Base-by-base conservation (phyloP, 2,329 filamentous ascomycete genomes). In the Nemania serpens region DNA sequence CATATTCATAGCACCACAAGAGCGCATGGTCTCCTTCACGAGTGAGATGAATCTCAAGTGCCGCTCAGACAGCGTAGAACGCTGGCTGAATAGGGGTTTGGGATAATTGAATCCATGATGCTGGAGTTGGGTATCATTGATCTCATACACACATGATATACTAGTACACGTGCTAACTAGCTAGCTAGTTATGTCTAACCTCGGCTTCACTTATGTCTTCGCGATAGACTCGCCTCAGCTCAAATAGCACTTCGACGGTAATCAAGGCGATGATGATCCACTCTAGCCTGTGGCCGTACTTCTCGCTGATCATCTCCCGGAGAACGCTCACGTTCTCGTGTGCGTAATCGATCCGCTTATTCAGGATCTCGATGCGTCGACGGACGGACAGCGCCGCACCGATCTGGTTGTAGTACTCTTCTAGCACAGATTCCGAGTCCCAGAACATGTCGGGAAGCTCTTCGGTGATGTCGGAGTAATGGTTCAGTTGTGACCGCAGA, bases 271-370 rank as follows among this genome's bases (percentile, higher is more conserved):
- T 98, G 74, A 99, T 98, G 69, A 96, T 96, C 90, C 91, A 94
- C 78, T 98, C 95, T 11, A 99, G 81, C 57, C 91, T 83, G 33
- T 93, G 86, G 15, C 91, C 90, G 73, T 98, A 93, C 74, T 91
- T 92, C 80, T 98, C 93, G 73, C 91, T 96, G 57, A 96, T 82
- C 73, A 93, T 88, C 75, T 97, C 92, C 59, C 95, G 83, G 63
- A 98, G 78, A 15, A 98, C 93, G 54, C 83, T 91, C 6, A 95
- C 93, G 74, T 97, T 97, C 75, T 98, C 94, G 71, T 95, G 91
- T 1, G 94, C 95, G 74, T 99, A 98, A 72, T 97, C 94, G 86
- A 99, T 96, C 79, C 96, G 96, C 78, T 96, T 91, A 75, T 99
- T 99, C 68, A 98, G 78, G 17, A 91, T 88, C 70, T 91, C 91